A percentile compares a stretch with the other conserved stretches of the same genome.
phyloP scores from a whole-genome alignment of 257 asterid species.

The Ilex asprella region DNA sequence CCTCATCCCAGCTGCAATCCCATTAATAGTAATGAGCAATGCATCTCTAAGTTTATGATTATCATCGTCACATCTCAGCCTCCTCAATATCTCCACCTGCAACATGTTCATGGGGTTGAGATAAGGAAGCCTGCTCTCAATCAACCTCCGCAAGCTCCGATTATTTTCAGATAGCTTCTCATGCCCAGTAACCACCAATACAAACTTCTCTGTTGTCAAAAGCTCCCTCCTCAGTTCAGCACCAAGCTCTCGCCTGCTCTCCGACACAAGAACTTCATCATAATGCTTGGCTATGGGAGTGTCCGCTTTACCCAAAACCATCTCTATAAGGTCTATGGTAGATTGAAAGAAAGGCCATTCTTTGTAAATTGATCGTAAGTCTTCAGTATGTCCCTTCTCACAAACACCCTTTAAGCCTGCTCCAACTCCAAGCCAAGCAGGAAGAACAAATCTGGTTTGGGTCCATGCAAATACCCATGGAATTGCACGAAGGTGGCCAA shows the following conservation, averaged over 20 bases:
- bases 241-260: slow-evolving; percentile 58
- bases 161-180: slow-evolving; percentile 73
- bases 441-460: slow-evolving; percentile 86
- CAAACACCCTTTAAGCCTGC: slow-evolving; percentile 75
- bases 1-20: slow-evolving; percentile 99
- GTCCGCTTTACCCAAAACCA: slow-evolving; percentile 92
- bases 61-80: slow-evolving; percentile 67
- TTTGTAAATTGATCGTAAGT: slow-evolving; percentile 77
- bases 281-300: slow-evolving; percentile 76
- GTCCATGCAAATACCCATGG: slow-evolving; percentile 99
- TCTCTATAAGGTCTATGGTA: slow-evolving; percentile 83
- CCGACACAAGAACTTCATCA: slow-evolving; percentile 77
- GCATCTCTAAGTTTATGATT: slow-evolving; percentile 79
- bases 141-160: slow-evolving; percentile 56
- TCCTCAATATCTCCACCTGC: slow-evolving; percentile 89
- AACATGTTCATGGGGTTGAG: slow-evolving; percentile 87
- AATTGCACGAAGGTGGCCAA: slow-evolving; percentile 80
- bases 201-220: slow-evolving; percentile 55
- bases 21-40: slow-evolving; percentile 75
- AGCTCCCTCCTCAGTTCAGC: slow-evolving; percentile 75
- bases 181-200: slow-evolving; percentile 68
- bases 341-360: slow-evolving; percentile 97
- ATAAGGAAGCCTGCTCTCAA: slow-evolving; percentile 92
- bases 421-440: slow-evolving; percentile 98
- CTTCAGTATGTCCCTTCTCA: slow-evolving; percentile 70